Conservation (phyloP, 1,284 basidiomycete species). For the Schizopora paradoxa region DNA sequence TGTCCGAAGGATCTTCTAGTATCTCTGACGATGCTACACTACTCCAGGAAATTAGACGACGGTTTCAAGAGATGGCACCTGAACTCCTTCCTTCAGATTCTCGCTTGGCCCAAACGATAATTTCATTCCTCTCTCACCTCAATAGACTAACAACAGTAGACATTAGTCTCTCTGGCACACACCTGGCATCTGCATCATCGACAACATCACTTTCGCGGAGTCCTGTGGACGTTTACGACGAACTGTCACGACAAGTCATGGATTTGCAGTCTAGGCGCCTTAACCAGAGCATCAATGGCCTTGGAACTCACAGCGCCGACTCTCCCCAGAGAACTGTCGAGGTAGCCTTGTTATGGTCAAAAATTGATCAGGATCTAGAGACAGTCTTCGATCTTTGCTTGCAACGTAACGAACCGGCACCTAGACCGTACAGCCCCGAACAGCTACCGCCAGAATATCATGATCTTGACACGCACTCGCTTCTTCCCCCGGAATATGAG, state of each 20-base stretch:
- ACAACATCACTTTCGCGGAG: conserved; percentile 19
- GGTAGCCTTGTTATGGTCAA: conserved; percentile 63
- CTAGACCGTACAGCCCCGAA: conserved; percentile 31
- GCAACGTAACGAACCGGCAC: conserved; percentile 40
- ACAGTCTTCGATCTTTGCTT: conserved; percentile 58
- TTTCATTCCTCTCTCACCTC: conserved; percentile 62
- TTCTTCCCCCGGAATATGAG: conserved; percentile 61
- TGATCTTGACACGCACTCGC: conserved; percentile 33
- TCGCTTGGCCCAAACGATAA: conserved; percentile 56
- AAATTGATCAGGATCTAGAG: conserved; percentile 71
- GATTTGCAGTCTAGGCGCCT: conserved; percentile 57
- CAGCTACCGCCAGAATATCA: conserved; percentile 64
- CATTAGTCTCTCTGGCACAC: conserved; percentile 12
- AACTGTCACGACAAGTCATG: conserved; percentile 61
- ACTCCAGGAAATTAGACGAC: conserved; percentile 55
- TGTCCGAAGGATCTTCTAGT: conserved; percentile 38
- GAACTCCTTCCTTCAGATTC: conserved; percentile 47
- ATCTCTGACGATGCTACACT: conserved; percentile 43
- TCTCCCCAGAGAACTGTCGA: conserved; percentile 56
- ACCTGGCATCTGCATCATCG: conserved; percentile 22
- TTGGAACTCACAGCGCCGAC: conserved; percentile 24
- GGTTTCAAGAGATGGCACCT: conserved; percentile 43
- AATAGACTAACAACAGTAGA: conserved; percentile 47
- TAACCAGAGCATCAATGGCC: conserved; percentile 29
- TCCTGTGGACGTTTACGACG: conserved; percentile 46